These are phyloP conservation scores for Cyclotella sp. DNA, from an alignment of 108 stramenopile genomes.

Conservation along the genomic window DNA sequence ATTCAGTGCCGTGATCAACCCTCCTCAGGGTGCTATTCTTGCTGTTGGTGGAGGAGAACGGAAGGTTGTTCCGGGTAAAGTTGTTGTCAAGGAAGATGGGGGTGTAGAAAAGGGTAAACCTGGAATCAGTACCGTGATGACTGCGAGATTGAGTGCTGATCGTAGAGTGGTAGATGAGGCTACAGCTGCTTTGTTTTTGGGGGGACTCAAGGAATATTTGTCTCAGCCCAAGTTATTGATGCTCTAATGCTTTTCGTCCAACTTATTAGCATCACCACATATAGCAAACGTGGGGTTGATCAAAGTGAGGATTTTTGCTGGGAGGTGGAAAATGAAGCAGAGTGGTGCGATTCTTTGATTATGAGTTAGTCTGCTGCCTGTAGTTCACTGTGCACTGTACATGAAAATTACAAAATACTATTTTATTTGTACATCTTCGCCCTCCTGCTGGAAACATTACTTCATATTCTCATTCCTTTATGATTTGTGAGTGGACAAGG, in stretches of 20 bases:
- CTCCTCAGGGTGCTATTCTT: conserved; percentile 97
- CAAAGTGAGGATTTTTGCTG: too few relatives aligned
- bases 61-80: conserved; percentile 74
- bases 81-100: conserved; percentile 58
- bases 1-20: conserved; percentile 98
- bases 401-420: too few relatives aligned
- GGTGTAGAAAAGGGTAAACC: conserved; percentile 60
- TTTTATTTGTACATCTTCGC: too few relatives aligned
- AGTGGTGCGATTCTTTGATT: too few relatives aligned
- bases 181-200: conserved; percentile 92
- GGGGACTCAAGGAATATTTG: conserved; percentile 91
- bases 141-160: conserved; percentile 96
- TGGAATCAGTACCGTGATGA: conserved; percentile 78
- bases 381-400: too few relatives aligned
- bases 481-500: too few relatives aligned
- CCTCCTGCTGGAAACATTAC: too few relatives aligned
- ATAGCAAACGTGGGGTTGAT: too few relatives aligned
- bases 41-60: conserved; percentile 95
- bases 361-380: too few relatives aligned
- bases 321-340: too few relatives aligned
- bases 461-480: too few relatives aligned
- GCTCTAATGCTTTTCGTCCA: conserved; percentile 60
- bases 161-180: conserved; percentile 98
- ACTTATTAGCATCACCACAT: not conserved
- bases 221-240: conserved; percentile 90